Conservation (phyloP, 202 grass and related monocot species). For the Alloteropsis angusta region DNA sequence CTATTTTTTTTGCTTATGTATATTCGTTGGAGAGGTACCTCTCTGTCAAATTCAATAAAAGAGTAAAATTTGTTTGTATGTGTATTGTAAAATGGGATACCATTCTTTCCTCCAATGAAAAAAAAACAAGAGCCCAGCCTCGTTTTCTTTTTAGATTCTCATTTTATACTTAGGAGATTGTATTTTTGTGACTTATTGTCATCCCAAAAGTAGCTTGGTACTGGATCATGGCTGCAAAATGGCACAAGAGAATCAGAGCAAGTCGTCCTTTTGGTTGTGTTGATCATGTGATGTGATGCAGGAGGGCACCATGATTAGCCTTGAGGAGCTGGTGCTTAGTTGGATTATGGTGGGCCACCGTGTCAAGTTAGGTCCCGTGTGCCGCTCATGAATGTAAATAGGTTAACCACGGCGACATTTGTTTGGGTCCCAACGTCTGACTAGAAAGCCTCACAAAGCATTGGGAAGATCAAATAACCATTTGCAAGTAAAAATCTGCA, state of each 20-base stretch:
- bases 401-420: background rate
- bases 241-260: background rate
- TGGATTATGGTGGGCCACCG: background rate
- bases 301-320: slow-evolving; percentile 8
- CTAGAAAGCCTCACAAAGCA: background rate
- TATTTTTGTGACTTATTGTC: background rate
- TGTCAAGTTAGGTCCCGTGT: slow-evolving; percentile 1
- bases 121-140: background rate
- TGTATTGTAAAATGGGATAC: background rate
- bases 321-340: background rate
- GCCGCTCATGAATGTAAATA: slow-evolving; percentile 6
- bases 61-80: no score
- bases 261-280: background rate
- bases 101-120: background rate
- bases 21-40: background rate
- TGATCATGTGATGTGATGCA: slow-evolving; percentile 8
- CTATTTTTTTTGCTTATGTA: background rate
- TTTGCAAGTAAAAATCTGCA: background rate
- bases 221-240: slow-evolving; percentile 8
- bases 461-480: background rate
- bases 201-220: background rate
- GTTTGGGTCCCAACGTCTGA: background rate
- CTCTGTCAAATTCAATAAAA: background rate
- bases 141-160: background rate
- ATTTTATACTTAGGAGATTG: background rate